Conservation (phyloP, 129 eudicot species). For the Artemisia argyi region DNA sequence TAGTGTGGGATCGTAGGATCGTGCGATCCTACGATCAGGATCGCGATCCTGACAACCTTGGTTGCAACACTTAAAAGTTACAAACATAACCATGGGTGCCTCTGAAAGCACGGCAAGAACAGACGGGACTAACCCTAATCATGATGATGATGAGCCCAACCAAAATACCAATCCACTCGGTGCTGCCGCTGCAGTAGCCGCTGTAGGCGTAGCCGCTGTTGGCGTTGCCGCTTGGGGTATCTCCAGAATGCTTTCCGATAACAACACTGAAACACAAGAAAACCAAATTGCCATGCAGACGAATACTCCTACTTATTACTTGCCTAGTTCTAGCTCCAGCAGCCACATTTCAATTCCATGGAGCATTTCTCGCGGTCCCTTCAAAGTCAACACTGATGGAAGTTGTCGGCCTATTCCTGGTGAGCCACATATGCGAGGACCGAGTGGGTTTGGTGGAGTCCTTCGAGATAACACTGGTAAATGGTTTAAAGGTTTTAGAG, state of each 20-base stretch:
- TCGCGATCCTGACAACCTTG: too few species aligned
- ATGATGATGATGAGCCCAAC: background rate
- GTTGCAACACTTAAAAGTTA: background rate
- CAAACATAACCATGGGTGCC: background rate
- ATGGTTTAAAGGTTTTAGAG: background rate
- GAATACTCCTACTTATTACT: background rate
- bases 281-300: background rate
- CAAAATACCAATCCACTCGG: background rate
- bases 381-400: background rate
- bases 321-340: background rate
- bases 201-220: background rate
- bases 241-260: background rate
- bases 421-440: background rate
- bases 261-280: background rate
- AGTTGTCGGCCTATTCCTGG: background rate
- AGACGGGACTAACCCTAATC: background rate
- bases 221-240: background rate
- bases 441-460: background rate
- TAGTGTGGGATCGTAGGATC: too few species aligned
- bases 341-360: background rate
- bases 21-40: too few species aligned
- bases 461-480: background rate
- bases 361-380: background rate
- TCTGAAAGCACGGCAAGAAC: background rate
- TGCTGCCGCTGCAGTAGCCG: background rate